Conservation (phyloP, 306 rosid genomes). For the Macrotyloma uniflorum region DNA sequence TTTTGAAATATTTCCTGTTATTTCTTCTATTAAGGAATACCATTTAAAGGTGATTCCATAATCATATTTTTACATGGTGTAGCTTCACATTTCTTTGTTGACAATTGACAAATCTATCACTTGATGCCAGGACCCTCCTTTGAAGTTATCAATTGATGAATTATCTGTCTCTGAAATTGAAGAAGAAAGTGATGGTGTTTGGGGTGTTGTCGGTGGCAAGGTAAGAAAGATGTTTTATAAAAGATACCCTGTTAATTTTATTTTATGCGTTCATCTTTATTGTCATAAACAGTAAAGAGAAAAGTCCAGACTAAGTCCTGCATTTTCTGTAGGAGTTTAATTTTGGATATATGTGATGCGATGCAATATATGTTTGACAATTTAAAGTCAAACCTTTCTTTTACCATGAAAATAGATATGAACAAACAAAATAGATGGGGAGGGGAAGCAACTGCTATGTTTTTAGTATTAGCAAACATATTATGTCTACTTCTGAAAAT, state of each 20-base stretch:
- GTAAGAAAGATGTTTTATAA: constrained; percentile 51
- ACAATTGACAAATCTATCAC: constrained; percentile 38
- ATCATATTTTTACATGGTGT: constrained; percentile 3
- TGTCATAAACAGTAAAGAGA: constrained; percentile 16
- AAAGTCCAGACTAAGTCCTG: constrained; percentile 6
- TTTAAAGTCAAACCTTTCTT: not conserved
- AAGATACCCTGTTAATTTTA: constrained; percentile 22
- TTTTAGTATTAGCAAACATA: not conserved
- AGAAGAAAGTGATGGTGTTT: constrained; percentile 75
- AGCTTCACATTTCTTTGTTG: constrained; percentile 16
- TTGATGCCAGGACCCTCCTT: constrained; percentile 71
- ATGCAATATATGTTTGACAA: not conserved
- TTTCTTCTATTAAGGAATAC: constrained; percentile 56
- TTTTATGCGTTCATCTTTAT: constrained; percentile 3
- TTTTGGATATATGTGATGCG: constrained; percentile 13
- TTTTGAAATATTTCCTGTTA: constrained; percentile 49
- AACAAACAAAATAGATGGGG: not conserved
- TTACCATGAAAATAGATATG: not conserved
- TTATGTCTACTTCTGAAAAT: not conserved
- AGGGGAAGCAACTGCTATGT: not conserved
- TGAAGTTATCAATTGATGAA: constrained; percentile 79
- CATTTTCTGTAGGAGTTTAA: constrained; percentile 27
- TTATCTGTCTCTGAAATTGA: constrained; percentile 79
- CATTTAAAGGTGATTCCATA: constrained; percentile 56
- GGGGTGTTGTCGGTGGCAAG: constrained; percentile 98